Evolutionary conservation across 2,329 filamentous ascomycete species (phyloP).

Genomic region (Mollisiaceae sp.): DNA sequence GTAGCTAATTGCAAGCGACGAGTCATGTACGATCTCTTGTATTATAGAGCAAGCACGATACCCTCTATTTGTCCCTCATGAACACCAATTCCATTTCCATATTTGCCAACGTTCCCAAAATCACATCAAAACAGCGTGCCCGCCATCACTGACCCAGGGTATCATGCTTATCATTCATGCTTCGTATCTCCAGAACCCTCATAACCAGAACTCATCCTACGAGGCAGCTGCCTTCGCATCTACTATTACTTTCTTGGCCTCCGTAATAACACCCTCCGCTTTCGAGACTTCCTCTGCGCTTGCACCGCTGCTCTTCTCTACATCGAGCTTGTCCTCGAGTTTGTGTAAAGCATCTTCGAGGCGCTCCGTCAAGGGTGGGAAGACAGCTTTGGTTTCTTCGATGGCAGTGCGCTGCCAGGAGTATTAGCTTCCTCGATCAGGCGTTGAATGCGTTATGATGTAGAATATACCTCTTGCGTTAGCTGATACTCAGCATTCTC

Average conservation of each 20-base stretch:
- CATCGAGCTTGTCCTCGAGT: slow-evolving; percentile 66
- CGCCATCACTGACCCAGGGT: slow-evolving; percentile 15
- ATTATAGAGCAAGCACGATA: slow-evolving; percentile 39
- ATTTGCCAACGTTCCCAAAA: background rate
- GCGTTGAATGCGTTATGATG: background rate
- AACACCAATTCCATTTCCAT: slow-evolving; percentile 17
- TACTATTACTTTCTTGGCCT: slow-evolving; percentile 11
- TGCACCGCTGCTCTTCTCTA: slow-evolving; percentile 47
- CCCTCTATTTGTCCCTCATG: slow-evolving; percentile 27
- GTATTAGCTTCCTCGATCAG: slow-evolving; percentile 11
- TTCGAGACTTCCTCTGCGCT: slow-evolving; percentile 53
- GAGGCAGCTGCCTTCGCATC: background rate
- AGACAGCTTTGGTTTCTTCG: slow-evolving; percentile 86
- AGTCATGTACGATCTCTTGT: slow-evolving; percentile 35
- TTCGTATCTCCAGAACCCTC: slow-evolving; percentile 6
- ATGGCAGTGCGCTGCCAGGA: slow-evolving; percentile 55
- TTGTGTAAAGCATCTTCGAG: slow-evolving; percentile 74
- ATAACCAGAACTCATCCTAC: background rate
- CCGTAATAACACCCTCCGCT: slow-evolving; percentile 49
- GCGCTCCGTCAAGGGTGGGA: slow-evolving; percentile 72
- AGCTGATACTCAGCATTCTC: slow-evolving; percentile 79
- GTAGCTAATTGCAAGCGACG: slow-evolving; percentile 30
- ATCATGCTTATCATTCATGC: slow-evolving; percentile 18
- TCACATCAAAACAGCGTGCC: background rate
- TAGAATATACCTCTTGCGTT: slow-evolving; percentile 78